Base-by-base conservation (phyloP, 2,329 filamentous ascomycete species). In the Fusarium nurragi region DNA sequence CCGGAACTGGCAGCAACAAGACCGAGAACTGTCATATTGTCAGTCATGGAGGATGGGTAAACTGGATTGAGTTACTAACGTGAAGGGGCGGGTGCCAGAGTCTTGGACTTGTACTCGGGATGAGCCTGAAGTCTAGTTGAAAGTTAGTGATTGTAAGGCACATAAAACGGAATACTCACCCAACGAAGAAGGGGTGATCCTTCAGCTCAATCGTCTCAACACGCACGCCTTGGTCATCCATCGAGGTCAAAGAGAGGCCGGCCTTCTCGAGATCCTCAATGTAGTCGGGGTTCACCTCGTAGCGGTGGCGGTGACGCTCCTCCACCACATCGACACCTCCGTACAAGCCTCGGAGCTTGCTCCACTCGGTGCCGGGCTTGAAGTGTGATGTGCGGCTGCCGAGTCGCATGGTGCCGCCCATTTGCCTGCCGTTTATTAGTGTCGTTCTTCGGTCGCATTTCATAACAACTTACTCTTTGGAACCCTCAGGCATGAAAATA, bases 321-420 rank as follows among this genome's bases (percentile, higher is more conserved):
- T 84, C 78, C 39, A 90, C 84, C 18, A 78, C 77, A 1, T 81
- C 76, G 2, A 78, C 80, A 3, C 80, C 77, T 5, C 89, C 90
- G 76, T 97, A 97, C 11, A 97, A 79, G 9, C 86, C 85, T 16
- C 92, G 89, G 23, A 97, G 84, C 68, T 88, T 89, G 55, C 88
- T 91, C 91, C 91, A 95, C 71, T 94, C 90, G 40, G 84, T 91
- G 51, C 86, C 87, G 2, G 84, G 75, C 76, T 95, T 90, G 84
- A 96, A 97, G 65, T 88, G 78, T 0, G 90, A 92, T 14, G 89
- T 83, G 22, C 91, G 88, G 22, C 88, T 84, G 56, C 93, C 93
- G 2, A 97, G 86, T 60, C 93, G 86, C 93, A 97, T 97, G 2
- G 92, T 96, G 19, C 91, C 93, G 51, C 93, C 93, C 77, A 94